Conservation (phyloP, 352 stramenopile species). For the Phytophthora pluvialis region DNA sequence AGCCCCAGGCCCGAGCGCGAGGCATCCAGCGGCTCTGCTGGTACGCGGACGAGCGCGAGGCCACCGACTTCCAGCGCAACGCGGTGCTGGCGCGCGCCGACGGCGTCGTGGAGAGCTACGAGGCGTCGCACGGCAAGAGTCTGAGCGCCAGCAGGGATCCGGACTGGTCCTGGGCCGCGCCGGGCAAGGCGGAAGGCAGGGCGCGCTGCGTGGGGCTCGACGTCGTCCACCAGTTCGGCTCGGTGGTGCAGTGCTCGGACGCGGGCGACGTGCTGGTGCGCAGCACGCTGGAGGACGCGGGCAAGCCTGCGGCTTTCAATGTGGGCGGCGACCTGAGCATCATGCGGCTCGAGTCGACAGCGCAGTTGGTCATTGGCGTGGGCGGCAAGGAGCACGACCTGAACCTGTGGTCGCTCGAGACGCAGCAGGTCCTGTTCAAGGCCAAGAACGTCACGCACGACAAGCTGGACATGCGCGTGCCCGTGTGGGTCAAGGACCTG, state of each 20-base stretch:
- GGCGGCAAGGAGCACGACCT: constrained; percentile 88
- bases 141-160: constrained; percentile 38
- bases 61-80: constrained; percentile 43
- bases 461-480: constrained; percentile 88
- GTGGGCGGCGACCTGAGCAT: constrained; percentile 55
- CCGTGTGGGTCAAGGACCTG: constrained; percentile 90
- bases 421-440: constrained; percentile 73
- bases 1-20: constrained; percentile 55
- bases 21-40: constrained; percentile 66
- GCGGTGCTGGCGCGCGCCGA: constrained; percentile 67
- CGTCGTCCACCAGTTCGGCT: constrained; percentile 65
- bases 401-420: constrained; percentile 86
- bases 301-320: constrained; percentile 58
- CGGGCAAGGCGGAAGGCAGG: constrained; percentile 18
- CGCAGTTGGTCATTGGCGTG: constrained; percentile 68
- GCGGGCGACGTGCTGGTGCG: constrained; percentile 60
- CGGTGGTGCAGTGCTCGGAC: constrained; percentile 72
- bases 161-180: constrained; percentile 53
- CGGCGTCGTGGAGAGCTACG: constrained; percentile 72
- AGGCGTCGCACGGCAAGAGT: constrained; percentile 46
- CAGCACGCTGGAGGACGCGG: constrained; percentile 48
- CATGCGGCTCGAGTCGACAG: constrained; percentile 57
- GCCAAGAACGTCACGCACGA: constrained; percentile 90
- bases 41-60: constrained; percentile 59
- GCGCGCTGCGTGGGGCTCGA: constrained; percentile 57